Conservation (phyloP, 2,329 filamentous ascomycete species). For the Trichoderma endophyticum region DNA sequence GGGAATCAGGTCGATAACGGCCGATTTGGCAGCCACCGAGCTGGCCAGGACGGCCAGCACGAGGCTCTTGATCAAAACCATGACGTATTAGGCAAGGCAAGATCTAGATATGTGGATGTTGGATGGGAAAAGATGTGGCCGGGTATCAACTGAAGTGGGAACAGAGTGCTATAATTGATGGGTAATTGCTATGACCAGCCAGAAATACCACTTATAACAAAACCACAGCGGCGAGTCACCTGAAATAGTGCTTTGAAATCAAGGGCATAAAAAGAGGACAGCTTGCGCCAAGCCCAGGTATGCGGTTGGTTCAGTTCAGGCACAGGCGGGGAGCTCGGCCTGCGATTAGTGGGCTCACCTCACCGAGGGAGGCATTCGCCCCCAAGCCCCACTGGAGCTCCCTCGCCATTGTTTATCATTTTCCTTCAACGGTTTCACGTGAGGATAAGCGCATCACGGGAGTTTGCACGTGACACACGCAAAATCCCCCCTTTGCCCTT, state of each 20-base stretch:
- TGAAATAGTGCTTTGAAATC: constrained; percentile 19
- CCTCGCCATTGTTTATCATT: not conserved
- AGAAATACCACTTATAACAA: not conserved
- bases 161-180: not conserved
- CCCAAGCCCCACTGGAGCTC: not conserved
- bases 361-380: not conserved
- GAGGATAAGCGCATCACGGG: constrained; percentile 7
- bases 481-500: not conserved
- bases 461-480: constrained; percentile 23
- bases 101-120: not conserved
- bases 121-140: not conserved
- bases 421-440: not conserved
- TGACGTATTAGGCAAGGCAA: constrained; percentile 29
- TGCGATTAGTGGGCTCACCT: constrained; percentile 5
- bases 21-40: constrained; percentile 66
- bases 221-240: not conserved
- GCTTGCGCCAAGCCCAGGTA: constrained; percentile 14
- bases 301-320: constrained; percentile 6
- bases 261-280: constrained; percentile 19
- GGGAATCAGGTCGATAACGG: constrained; percentile 85
- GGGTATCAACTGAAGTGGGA: not conserved
- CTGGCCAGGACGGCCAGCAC: constrained; percentile 54
- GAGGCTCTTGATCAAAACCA: constrained; percentile 60
- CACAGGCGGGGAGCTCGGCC: constrained; percentile 10
- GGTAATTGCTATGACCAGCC: not conserved